A percentile compares a stretch with the other conserved stretches of the same genome.
Conservation (phyloP, 371 early-diverging fungal genomes). For the Saksenaea oblongispora region DNA sequence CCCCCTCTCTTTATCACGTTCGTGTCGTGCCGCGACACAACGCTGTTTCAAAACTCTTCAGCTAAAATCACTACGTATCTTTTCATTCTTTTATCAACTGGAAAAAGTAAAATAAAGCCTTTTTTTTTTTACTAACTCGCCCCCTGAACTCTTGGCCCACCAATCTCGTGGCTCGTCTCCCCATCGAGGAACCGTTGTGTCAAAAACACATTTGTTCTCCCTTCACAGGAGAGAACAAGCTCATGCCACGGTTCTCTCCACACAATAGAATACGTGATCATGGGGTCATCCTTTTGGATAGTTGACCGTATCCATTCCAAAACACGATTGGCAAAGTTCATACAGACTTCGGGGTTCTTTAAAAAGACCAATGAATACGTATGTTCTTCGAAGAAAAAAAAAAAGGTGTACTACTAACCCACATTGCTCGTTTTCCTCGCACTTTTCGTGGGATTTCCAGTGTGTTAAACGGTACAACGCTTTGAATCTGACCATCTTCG, state of each 20-base stretch:
- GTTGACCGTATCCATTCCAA: conserved; percentile 40
- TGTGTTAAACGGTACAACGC: conserved; percentile 68
- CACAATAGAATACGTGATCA: conserved; percentile 38
- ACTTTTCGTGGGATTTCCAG: conserved; percentile 83
- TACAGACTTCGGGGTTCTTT: conserved; percentile 50
- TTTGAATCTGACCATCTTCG: conserved; percentile 63
- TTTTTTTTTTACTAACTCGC: background rate
- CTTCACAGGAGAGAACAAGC: conserved; percentile 29
- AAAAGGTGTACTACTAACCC: conserved; percentile 48
- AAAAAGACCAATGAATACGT: background rate
- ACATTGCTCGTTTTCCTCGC: conserved; percentile 54
- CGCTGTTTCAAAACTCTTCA: conserved; percentile 8
- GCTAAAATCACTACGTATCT: conserved; percentile 1
- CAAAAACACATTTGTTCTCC: conserved; percentile 37
- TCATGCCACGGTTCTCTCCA: conserved; percentile 47
- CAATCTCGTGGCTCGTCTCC: conserved; percentile 36
- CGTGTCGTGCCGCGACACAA: conserved; percentile 34
- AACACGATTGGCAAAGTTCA: conserved; percentile 51
- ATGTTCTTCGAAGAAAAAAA: background rate
- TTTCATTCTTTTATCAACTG: background rate
- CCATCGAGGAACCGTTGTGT: conserved; percentile 49
- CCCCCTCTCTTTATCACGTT: conserved; percentile 28
- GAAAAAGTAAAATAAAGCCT: background rate
- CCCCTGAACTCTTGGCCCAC: conserved; percentile 32
- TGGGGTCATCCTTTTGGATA: conserved; percentile 42